These are phyloP conservation scores for Xerocomus amazonicus DNA, from an alignment of 1,284 basidiomycete species.

Conservation along the genomic window DNA sequence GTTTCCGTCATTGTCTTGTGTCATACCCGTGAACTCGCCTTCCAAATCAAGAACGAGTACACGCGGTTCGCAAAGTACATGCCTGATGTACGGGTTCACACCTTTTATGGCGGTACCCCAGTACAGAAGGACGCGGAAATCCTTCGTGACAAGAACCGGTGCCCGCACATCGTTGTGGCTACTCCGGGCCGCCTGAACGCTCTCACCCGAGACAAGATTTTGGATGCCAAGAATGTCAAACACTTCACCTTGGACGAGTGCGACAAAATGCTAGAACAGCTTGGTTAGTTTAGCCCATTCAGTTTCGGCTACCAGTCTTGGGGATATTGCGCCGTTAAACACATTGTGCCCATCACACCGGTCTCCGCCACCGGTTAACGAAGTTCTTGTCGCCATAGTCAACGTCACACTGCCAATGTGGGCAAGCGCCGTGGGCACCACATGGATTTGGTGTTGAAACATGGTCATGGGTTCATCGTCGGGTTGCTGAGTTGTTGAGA, in stretches of 20 bases:
- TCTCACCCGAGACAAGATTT: conserved; percentile 86
- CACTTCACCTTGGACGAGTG: conserved; percentile 99
- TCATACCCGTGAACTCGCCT: conserved; percentile 98
- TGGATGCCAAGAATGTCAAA: conserved; percentile 93
- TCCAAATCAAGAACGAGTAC: conserved; percentile 99
- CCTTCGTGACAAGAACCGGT: conserved; percentile 94
- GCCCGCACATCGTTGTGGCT: conserved; percentile 98
- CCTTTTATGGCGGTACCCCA: conserved; percentile 97
- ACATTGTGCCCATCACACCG: conserved; percentile 38
- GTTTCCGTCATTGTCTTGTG: conserved; percentile 97
- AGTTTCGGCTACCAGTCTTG: conserved; percentile 49
- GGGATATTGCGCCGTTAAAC: conserved; percentile 43
- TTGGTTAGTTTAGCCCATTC: conserved; percentile 86
- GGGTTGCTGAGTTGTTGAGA: conserved; percentile 34
- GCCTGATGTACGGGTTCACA: conserved; percentile 96
- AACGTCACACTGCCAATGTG: conserved; percentile 44
- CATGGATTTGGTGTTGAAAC: conserved; percentile 34
- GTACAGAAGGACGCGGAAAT: conserved; percentile 93
- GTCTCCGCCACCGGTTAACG: conserved; percentile 35
- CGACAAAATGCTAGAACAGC: conserved; percentile 99
- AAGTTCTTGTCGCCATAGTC: conserved; percentile 51
- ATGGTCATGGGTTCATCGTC: conserved; percentile 32
- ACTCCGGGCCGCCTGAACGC: conserved; percentile 96
- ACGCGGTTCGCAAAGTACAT: conserved; percentile 99
- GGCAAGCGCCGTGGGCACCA: conserved; percentile 39